Base-by-base conservation (phyloP, 2,329 filamentous ascomycete genomes). In the Verticillium albo-atrum region DNA sequence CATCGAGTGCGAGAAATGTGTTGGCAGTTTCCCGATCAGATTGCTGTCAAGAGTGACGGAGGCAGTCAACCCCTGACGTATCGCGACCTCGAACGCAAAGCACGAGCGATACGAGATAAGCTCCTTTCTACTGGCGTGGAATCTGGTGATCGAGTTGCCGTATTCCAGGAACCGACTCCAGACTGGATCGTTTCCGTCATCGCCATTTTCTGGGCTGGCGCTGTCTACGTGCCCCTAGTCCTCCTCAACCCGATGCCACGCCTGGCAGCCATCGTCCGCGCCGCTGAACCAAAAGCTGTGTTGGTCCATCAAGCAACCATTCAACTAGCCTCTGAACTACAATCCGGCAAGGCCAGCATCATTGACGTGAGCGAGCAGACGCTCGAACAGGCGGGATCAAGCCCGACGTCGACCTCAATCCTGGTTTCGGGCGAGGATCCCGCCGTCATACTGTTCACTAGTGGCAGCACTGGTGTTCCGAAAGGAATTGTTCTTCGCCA, bases 221-320 rank as follows among this genome's bases (percentile, higher is more conserved):
- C 67, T 7, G 64, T 72, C 1, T 77, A 76, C 35, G 67, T 79
- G 4, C 76, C 76, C 3, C 66, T 82, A 0, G 81, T 82, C 57
- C 53, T 68, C 0, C 61, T 66, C 1, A 70, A 66, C 10, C 66
- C 70, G 1, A 17, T 67, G 0, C 23, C 66, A 6, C 68, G 78
- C 1, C 70, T 78, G 1, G 58, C 65, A 1, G 55, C 60, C 4
- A 69, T 77, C 2, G 68, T 69, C 1, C 34, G 65, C 2, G 66
- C 71, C 53, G 71, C 69, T 54, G 54, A 68, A 50, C 71, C 71
- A n/a, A 60, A 30, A 15, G 64, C 64, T 1, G 61, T 75, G 30
- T 57, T 64, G 1, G 56, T 51, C 3, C 59, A 68, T 34, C 34
- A 10, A 15, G 54, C 57, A 6, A 67, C 63, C 3, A 32, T 55